A percentile compares a stretch with the other conserved stretches of the same genome.
Conservation (phyloP, 768 basidiomycete species). For the Termitomyces sp. region DNA sequence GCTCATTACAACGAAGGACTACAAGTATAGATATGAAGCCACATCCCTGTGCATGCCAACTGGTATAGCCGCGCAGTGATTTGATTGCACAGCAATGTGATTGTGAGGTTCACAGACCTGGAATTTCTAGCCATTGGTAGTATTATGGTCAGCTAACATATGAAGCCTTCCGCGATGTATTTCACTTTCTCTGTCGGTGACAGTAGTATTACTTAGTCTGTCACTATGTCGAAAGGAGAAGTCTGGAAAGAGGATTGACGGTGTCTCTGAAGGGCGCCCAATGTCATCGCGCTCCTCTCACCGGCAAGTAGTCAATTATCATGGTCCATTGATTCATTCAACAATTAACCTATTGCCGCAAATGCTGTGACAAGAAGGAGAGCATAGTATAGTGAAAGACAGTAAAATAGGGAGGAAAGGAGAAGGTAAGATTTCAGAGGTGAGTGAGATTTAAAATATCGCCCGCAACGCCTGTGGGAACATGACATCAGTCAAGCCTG, state of each 20-base stretch:
- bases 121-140: no score
- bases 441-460: neutral
- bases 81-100: no score
- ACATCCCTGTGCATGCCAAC: no score
- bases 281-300: neutral
- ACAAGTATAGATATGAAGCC: no score
- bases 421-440: neutral
- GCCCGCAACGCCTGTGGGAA: neutral
- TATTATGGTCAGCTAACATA: no score
- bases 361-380: neutral
- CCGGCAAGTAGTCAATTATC: neutral
- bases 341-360: no score
- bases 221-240: neutral
- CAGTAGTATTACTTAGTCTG: neutral
- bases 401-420: neutral
- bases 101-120: no score
- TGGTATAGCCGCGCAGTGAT: no score
- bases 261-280: neutral
- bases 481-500: neutral
- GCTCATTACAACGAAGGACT: no score
- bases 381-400: neutral
- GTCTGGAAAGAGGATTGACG: neutral
- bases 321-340: neutral
- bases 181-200: no score
- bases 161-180: neutral